Evolutionary conservation across 768 basidiomycete genomes (phyloP).

Genomic region (Termitomyces sp.): DNA sequence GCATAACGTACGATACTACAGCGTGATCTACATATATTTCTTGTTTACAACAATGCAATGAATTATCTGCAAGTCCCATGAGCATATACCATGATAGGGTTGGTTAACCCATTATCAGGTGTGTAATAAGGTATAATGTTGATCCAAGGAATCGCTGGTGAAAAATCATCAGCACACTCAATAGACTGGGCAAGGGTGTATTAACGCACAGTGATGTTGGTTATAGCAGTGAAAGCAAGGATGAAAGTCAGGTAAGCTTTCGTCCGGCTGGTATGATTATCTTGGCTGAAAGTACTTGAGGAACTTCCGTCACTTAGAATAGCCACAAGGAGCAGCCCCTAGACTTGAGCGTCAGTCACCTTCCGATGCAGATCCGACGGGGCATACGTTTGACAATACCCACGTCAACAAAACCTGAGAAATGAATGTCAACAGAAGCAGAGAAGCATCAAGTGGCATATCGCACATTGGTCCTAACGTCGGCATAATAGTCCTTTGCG

Average conservation of each 20-base stretch:
- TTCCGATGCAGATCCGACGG: not conserved
- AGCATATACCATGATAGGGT: not conserved
- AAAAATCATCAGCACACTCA: not conserved
- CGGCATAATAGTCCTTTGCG: conserved; percentile 85
- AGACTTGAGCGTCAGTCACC: not conserved
- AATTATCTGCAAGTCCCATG: conserved; percentile 7
- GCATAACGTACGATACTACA: not conserved
- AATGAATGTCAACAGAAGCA: not conserved
- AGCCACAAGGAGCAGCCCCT: conserved; percentile 67
- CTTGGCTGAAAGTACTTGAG: conserved; percentile 54
- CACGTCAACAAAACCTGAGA: conserved; percentile 65
- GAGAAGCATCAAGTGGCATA: not conserved
- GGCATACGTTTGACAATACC: conserved; percentile 78
- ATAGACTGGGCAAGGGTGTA: not conserved
- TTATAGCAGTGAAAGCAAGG: conserved; percentile 76
- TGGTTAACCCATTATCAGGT: conserved; percentile 23
- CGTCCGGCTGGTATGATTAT: conserved; percentile 47
- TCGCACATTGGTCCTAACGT: conserved; percentile 74
- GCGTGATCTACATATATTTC: not conserved
- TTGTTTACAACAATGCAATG: not conserved
- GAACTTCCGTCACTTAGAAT: conserved; percentile 61
- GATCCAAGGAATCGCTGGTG: conserved; percentile 26
- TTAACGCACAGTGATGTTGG: conserved; percentile 53
- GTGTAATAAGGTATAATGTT: conserved; percentile 25
- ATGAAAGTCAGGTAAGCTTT: conserved; percentile 81